A percentile compares a stretch with the other conserved stretches of the same genome.
These are phyloP conservation scores for Gossypium bickii DNA, from an alignment of 345 rosid species.

Conservation along the genomic window DNA sequence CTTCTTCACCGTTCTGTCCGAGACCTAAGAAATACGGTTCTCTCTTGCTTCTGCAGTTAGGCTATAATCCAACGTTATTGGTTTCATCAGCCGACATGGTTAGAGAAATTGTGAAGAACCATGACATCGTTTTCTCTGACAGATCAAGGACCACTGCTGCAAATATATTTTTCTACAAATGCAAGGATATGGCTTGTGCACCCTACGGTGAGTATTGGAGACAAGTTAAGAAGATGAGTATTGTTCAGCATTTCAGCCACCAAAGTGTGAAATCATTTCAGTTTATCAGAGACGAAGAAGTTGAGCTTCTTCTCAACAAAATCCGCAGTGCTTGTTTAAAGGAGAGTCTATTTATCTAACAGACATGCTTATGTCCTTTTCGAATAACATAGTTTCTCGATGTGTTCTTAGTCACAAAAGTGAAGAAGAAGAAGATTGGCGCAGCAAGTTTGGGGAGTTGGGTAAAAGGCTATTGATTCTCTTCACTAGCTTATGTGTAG, in stretches of 20 bases:
- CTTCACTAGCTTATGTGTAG: not conserved
- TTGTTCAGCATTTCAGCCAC: not conserved
- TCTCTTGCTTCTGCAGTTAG: not conserved
- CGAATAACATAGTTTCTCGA: not conserved
- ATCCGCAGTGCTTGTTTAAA: not conserved
- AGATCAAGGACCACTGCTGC: not conserved
- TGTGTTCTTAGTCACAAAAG: not conserved
- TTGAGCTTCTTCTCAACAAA: not conserved
- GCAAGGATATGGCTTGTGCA: not conserved
- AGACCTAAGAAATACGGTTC: not conserved
- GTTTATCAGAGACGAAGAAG: not conserved
- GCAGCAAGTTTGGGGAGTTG: not conserved
- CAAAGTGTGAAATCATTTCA: not conserved
- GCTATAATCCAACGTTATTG: not conserved
- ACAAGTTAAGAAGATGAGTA: not conserved
- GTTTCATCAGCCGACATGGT: not conserved
- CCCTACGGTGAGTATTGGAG: not conserved
- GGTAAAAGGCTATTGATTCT: not conserved
- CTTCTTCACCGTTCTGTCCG: not conserved
- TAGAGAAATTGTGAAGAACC: not conserved
- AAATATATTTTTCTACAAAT: not conserved
- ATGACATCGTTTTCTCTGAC: not conserved
- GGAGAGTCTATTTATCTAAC: not conserved
- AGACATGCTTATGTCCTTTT: not conserved
- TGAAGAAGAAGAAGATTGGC: not conserved